phyloP scores from a whole-genome alignment of 2,329 filamentous ascomycete genomes.

The Colletotrichum echinochloae region DNA sequence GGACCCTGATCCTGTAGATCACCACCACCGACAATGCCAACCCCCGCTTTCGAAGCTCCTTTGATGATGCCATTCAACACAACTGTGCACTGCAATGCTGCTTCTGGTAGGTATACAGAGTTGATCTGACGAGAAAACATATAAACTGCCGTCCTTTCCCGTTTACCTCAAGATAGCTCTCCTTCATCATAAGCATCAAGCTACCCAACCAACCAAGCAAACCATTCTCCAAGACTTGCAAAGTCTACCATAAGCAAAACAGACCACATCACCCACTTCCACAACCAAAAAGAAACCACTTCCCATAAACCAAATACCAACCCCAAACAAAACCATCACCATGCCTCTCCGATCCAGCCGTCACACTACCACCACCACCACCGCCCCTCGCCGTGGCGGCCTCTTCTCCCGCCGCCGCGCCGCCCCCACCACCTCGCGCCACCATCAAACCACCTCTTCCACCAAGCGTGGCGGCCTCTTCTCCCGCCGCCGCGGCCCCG shows the following conservation, averaged over 20 bases:
- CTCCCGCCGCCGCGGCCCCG: constrained; percentile 48
- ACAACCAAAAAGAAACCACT: no score
- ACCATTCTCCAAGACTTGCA: constrained; percentile 22
- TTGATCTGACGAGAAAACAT: constrained; percentile 24
- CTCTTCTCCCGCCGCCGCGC: constrained; percentile 45
- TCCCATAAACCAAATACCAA: not conserved
- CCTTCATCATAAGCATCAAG: constrained; percentile 34
- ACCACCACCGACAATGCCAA: not conserved
- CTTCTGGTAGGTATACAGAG: constrained; percentile 16
- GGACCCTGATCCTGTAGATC: constrained; percentile 16
- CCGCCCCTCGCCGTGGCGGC: constrained; percentile 36
- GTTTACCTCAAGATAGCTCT: not conserved
- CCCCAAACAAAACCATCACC: constrained; percentile 38
- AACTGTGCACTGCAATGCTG: not conserved
- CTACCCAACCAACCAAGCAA: constrained; percentile 18
- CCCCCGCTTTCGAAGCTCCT: constrained; percentile 4
- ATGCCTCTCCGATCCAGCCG: constrained; percentile 50
- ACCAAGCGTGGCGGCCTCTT: constrained; percentile 56
- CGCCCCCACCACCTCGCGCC: constrained; percentile 42
- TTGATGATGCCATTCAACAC: constrained; percentile 37
- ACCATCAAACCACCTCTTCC: constrained; percentile 39
- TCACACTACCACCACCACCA: constrained; percentile 42
- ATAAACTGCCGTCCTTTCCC: constrained; percentile 34
- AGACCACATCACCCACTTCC: constrained; percentile 11
- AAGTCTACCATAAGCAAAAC: constrained; percentile 17